Evolutionary conservation across 2,329 filamentous ascomycete species (phyloP), one percentile per base, ranked within the genome.

Genomic region (Ceratocystis diversiconidia): DNA sequence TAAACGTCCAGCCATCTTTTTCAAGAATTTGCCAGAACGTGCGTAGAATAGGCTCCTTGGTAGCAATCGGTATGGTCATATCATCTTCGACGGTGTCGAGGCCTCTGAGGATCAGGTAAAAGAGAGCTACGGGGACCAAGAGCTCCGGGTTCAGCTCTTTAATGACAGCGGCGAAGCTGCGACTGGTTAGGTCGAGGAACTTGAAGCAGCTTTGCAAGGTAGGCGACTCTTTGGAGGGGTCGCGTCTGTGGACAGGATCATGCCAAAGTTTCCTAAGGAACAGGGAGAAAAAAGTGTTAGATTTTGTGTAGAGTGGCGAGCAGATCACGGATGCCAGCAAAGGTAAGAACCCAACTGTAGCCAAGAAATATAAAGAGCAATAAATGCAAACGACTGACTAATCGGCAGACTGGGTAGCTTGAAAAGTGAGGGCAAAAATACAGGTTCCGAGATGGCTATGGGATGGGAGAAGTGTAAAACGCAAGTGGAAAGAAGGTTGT

Each of bases 31-130:
- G 78, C 73, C 95, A 80, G 75, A 99, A 99, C 60, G 87, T 80
- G 68, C 92, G 85, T 68, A 99, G 79, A 66, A 96, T 76, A 1
- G 91, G 90, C 73, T 95, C 88, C 78, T 99, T 99, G 72, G 82
- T 86, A 69, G 83, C 81, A 48, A 92, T 78, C 2, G 87, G 80
- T 68, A 99, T 87, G 4, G 91, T 95, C 85, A 96, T 97, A 76
- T 99, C 94, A 79, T 99, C 94, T 77, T 99, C 94, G 68, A 99
- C 89, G n/a, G 94, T 99, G 76, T 99, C 94, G 62, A 99, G 83
- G 60, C 90, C 94, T 68, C 94, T 89, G 65, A 99, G 82, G 64
- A 90, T 84, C 32, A 99, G 84, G 78, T 99, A 99, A 81, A 99
- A 99, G 8, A 97, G 80, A 65, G 87, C 85, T 59, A 97, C 82